Evolutionary conservation across 2,329 filamentous ascomycete genomes (phyloP), one percentile per base, ranked within the genome.

Genomic region (Colletotrichum sansevieriae): DNA sequence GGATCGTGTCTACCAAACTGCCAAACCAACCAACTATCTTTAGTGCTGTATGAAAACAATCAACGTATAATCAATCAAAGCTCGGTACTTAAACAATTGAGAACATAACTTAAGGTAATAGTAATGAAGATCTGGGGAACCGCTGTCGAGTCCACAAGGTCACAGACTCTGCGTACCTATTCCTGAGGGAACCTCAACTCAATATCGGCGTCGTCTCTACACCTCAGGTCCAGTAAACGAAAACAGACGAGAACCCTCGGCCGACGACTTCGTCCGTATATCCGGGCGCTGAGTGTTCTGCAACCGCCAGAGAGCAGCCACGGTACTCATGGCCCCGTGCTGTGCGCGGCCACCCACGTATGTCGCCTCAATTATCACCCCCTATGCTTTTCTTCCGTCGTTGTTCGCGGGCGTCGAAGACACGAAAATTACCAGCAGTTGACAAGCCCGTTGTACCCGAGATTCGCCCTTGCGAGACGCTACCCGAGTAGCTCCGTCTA

Each of bases 401-500:
- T 39, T 18, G 15, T 39, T 37, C 8, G 25, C 49, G 12, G 22
- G 47, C 20, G 37, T 22, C 25, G n/a, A 47, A 49, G 25, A 39
- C 18, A 56, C 62, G 15, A 41, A 20, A 55, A 33, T 49, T 64
- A 29, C 25, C 49, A 39, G 49, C 56, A 56, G 37, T 41, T 18
- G 20, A 65, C 55, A 66, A 61, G 66, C 66, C 66, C 49, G 41
- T 65, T 69, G 13, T n/a, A 33, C 47, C 25, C 33, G 41, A 69
- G 62, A 35, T 52, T 61, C 54, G 49, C 66, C 62, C 63, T 69
- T 56, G 49, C 35, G 49, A 66, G 56, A 66, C 63, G 51, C 66
- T 41, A 69, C 22, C 8, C 29, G 35, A 15, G n/a, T 61, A 56
- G 62, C 55, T 55, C 35, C 55, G 22, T 56, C 66, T 44, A 52